Base-by-base conservation (phyloP, 2,329 filamentous ascomycete species). In the Paecilomyces fulvus region DNA sequence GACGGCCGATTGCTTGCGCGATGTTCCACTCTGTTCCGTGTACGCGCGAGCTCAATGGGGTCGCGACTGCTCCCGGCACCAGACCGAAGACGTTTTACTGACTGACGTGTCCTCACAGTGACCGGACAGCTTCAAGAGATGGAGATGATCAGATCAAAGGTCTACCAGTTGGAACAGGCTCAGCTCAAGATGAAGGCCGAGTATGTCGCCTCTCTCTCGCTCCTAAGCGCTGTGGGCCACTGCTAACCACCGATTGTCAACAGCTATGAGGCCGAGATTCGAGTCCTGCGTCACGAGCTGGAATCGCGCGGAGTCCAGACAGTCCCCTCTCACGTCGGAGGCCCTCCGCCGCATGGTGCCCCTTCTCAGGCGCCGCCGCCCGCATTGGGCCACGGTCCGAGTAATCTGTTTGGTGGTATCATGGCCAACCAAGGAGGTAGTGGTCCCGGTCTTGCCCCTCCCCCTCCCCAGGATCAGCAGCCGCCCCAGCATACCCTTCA, bases 261-360 rank as follows among this genome's bases (percentile, higher is more conserved):
- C 66, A 97, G 92, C 70, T 97, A 97, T 70, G 94, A 99, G 70
- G 90, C 95, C 63, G 91, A 97, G 69, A 88, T 97, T 59, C 80
- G 82, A 62, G 83, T 88, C 67, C 83, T 99, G 65, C 89, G 90
- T 70, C 89, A 91, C 68, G 92, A 97, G 75, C 85, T 99, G 53
- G 92, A 89, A 69, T 79, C 82, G 64, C 82, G 85, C 64, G 85
- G 85, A 59, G 84, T 85, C 20, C 80, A 83, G 61, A 73, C 79
- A 43, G 79, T 83, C 63, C 83, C 86, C 61, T 84, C 87, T 60
- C 87, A 90, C 59, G 84, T 90, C 67, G 82, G 82, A 60, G 87
- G 85, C 14, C 85, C 86, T 46, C 83, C 87, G 58, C 87, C 88
- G 67, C 89, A 94, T 81, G 83, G 83, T 58, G 90, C 87, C 49